Evolutionary conservation across 257 asterid species (phyloP), one percentile per base, ranked within the genome.

Genomic region (Lycium barbarum): DNA sequence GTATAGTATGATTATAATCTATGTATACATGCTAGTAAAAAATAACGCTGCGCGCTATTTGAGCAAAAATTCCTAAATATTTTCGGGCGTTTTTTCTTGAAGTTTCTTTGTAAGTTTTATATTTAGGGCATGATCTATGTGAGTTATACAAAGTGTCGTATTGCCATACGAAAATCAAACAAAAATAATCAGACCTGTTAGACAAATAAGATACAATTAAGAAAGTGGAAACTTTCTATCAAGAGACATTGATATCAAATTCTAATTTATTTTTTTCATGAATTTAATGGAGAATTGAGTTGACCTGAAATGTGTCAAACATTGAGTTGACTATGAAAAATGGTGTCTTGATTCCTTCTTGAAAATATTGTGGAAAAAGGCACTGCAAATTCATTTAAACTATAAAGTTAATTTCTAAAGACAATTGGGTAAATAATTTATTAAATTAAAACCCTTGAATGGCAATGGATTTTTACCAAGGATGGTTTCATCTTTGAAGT

Each of bases 221-320:
- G 10, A 68, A 8, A 0, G 15, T 8, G 0, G 9, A 20, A 10
- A 63, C 7, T 17, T 17, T 17, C 2, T 70, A 1, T 17, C 15
- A 40, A 7, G 7, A 40, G 3, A 14, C 76, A 2, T 36, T 0
- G 6, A 70, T 15, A 70, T 17, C 57, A 71, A 18, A 9, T 71
- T 71, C 38, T n/a, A 43, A 5, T 43, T 45, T 49, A 13, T 5
- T 22, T 7, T 45, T 45, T 1, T 47, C 1, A 22, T 6, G 45
- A 18, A 74, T 3, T 51, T 74, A n/a, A 74, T 49, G 45, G 61
- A 49, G 13, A 49, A 7, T 51, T 14, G 14, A 26, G 3, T 51
- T 51, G 26, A 76, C 82, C 82, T 76, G 82, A 53, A 26, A 76
- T 14, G 82, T 51, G 59, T 76, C 82, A 53, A 76, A 76, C 82